Percentiles rank a stretch among this genome's conserved stretches.
These are phyloP conservation scores for Umbelopsis sp. DNA, from an alignment of 192 early-diverging fungal genomes.

Conservation along the genomic window DNA sequence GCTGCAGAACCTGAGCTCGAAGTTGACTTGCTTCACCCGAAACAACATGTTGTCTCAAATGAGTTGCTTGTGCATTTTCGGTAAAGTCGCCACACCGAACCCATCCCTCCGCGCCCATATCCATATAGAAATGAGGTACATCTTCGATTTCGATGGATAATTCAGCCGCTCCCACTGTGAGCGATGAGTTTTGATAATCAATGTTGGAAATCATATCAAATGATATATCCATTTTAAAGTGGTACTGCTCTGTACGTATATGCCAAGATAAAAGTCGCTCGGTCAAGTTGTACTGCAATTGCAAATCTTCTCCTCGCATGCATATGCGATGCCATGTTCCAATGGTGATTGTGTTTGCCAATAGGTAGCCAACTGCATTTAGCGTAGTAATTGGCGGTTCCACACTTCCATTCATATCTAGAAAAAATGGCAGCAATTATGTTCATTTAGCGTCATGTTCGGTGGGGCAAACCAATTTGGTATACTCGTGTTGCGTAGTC, in stretches of 20 bases:
- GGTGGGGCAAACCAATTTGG: background rate
- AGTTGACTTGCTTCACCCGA: slow-evolving; percentile 45
- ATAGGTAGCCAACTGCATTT: slow-evolving; percentile 27
- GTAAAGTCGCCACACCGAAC: slow-evolving; percentile 68
- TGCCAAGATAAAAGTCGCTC: slow-evolving; percentile 61
- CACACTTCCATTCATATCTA: background rate
- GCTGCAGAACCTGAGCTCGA: background rate
- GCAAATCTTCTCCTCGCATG: slow-evolving; percentile 46
- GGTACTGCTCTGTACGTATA: slow-evolving; percentile 55
- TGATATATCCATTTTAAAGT: slow-evolving; percentile 69
- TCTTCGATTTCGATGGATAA: slow-evolving; percentile 51
- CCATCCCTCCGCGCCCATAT: slow-evolving; percentile 41
- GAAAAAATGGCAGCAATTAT: too few relatives aligned
- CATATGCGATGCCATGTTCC: slow-evolving; percentile 68
- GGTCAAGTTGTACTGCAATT: slow-evolving; percentile 54
- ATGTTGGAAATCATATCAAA: slow-evolving; percentile 53
- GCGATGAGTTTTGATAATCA: slow-evolving; percentile 32
- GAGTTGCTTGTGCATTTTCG: slow-evolving; percentile 62
- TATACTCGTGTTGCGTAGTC: background rate
- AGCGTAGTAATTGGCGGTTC: background rate
- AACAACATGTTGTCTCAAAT: slow-evolving; percentile 51
- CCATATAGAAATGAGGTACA: slow-evolving; percentile 63
- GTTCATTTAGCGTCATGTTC: background rate
- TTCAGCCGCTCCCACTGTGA: background rate
- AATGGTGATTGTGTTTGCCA: slow-evolving; percentile 60